Conservation (phyloP, 2,329 filamentous ascomycete species). For the Pyrenophora seminiperda region DNA sequence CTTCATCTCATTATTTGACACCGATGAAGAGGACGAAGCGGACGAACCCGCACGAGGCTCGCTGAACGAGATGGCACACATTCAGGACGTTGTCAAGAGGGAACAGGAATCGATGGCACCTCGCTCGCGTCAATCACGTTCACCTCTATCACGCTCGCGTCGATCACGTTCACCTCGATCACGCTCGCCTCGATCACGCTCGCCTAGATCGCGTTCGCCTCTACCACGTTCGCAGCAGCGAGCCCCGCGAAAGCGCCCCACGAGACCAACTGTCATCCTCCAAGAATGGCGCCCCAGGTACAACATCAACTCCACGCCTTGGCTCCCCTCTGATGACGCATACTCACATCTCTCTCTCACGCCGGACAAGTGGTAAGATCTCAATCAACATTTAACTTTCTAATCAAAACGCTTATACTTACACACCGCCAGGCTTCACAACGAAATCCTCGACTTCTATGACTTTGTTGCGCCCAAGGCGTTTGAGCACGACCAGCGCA, state of each 20-base stretch:
- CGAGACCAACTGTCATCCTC: constrained; percentile 39
- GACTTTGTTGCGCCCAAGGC: constrained; percentile 76
- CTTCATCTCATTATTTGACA: constrained; percentile 77
- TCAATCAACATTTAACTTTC: background rate
- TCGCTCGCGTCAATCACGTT: too few species aligned
- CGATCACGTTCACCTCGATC: too few species aligned
- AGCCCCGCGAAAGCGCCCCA: too few species aligned
- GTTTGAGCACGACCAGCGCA: constrained; percentile 78
- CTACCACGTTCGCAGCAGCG: too few species aligned
- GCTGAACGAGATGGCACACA: constrained; percentile 27
- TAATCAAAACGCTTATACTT: background rate
- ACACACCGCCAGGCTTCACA: constrained; percentile 68
- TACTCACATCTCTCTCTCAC: constrained; percentile 61
- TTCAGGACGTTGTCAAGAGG: constrained; percentile 10
- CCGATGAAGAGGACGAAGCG: constrained; percentile 16
- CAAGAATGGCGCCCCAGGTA: constrained; percentile 50
- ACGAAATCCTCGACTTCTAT: constrained; percentile 89
- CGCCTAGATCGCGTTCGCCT: too few species aligned
- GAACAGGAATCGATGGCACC: constrained; percentile 17
- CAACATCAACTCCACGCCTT: constrained; percentile 58
- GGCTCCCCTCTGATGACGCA: constrained; percentile 46
- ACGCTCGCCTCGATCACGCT: too few species aligned
- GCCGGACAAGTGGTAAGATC: constrained; percentile 51
- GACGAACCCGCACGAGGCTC: constrained; percentile 27
- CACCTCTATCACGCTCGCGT: too few species aligned